Evolutionary conservation across 2,329 filamentous ascomycete genomes (phyloP).

Genomic region (Ceratocystis eucalypticola): DNA sequence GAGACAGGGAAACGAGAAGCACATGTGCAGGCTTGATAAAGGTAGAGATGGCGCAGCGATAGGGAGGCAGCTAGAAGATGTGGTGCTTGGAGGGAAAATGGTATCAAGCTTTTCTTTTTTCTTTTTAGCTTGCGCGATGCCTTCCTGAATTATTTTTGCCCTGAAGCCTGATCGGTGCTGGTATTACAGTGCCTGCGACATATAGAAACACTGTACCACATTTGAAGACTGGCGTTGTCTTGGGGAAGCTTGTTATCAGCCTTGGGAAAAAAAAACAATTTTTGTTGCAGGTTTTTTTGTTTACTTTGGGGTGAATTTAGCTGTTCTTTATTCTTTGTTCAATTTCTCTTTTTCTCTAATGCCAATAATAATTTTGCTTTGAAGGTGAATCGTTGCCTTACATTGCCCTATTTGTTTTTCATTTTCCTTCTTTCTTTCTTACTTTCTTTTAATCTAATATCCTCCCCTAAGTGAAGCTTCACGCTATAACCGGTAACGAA

Average conservation of each 20-base stretch:
- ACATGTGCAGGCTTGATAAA: neutral
- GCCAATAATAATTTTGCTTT: no score
- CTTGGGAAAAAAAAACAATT: neutral
- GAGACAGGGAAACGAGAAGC: neutral
- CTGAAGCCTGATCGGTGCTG: no score
- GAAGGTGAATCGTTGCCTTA: neutral
- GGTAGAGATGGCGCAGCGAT: no score
- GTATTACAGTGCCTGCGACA: neutral
- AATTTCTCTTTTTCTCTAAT: no score
- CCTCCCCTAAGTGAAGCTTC: neutral
- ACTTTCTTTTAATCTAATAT: conserved; percentile 1
- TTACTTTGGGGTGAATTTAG: neutral
- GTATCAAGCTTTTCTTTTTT: no score
- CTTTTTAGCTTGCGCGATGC: no score
- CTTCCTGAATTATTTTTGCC: no score
- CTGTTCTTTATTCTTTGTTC: neutral
- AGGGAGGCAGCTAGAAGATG: no score
- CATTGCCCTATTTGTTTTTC: neutral
- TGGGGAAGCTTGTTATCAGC: neutral
- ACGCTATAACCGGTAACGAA: no score
- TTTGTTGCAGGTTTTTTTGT: neutral
- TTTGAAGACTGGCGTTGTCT: neutral
- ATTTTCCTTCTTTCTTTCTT: neutral
- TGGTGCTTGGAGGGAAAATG: no score
- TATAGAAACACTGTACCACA: neutral